Conservation (phyloP, 495 filamentous ascomycete species). For the Chaetomium cochliodes region DNA sequence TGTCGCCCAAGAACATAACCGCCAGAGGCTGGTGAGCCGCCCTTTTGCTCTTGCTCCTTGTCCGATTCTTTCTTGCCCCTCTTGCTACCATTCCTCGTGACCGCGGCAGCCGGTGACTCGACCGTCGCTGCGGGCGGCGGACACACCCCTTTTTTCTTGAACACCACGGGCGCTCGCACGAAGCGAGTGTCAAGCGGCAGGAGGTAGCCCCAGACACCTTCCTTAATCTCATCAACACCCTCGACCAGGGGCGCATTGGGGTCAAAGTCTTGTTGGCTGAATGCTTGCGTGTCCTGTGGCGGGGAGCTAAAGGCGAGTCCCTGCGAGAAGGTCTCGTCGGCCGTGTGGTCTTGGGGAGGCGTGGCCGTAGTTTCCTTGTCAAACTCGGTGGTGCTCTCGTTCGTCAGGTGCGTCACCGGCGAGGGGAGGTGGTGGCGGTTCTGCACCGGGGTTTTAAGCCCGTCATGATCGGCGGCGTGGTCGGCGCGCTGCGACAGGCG, state of each 20-base stretch:
- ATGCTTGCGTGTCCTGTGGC: constrained; percentile 60
- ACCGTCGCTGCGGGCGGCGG: constrained; percentile 44
- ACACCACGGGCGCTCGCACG: constrained; percentile 64
- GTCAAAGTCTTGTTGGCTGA: constrained; percentile 76
- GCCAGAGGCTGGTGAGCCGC: constrained; percentile 61
- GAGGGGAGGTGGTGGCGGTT: constrained; percentile 74
- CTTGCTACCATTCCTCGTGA: constrained; percentile 31
- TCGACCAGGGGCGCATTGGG: constrained; percentile 73
- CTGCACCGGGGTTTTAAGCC: constrained; percentile 56
- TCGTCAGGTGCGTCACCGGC: constrained; percentile 68
- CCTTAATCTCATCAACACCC: constrained; percentile 80
- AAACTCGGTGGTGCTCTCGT: constrained; percentile 54
- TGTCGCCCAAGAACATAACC: constrained; percentile 93
- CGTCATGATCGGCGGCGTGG: constrained; percentile 39
- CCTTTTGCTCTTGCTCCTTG: constrained; percentile 57
- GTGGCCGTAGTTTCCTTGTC: constrained; percentile 72
- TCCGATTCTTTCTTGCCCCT: constrained; percentile 44
- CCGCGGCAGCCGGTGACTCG: constrained; percentile 20
- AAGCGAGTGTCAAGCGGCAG: constrained; percentile 71
- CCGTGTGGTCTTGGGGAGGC: constrained; percentile 58
- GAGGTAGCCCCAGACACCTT: constrained; percentile 95
- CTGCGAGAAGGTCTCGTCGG: constrained; percentile 46
- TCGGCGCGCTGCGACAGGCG: constrained; percentile 53
- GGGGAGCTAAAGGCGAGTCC: constrained; percentile 53
- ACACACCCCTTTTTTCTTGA: constrained; percentile 68